Evolutionary conservation across 129 eudicot species (phyloP).

Genomic region (Helichrysum umbraculigerum): DNA sequence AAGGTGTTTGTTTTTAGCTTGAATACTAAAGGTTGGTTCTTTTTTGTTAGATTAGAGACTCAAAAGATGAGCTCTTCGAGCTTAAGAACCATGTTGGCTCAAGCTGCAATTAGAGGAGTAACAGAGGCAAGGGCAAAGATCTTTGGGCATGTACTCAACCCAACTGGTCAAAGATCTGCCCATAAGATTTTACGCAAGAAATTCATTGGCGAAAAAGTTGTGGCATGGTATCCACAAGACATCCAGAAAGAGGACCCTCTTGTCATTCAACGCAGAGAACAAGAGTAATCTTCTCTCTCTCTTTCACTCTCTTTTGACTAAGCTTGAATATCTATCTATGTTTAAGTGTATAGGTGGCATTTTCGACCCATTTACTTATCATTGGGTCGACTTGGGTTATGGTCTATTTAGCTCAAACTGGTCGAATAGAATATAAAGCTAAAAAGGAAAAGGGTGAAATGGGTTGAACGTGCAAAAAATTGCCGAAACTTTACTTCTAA

Average conservation of each 20-base stretch:
- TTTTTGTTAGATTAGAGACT: slow-evolving; percentile 23
- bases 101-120: slow-evolving; percentile 66
- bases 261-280: slow-evolving; percentile 58
- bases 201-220: slow-evolving; percentile 84
- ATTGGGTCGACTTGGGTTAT: neutral
- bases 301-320: neutral
- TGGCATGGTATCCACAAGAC: slow-evolving; percentile 83
- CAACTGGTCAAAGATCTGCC: slow-evolving; percentile 77
- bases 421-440: neutral
- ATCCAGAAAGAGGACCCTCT: slow-evolving; percentile 68
- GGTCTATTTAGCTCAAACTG: neutral
- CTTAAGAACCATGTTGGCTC: slow-evolving; percentile 53
- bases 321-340: neutral
- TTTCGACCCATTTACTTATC: neutral
- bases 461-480: neutral
- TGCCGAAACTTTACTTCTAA: too few relatives aligned
- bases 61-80: slow-evolving; percentile 52
- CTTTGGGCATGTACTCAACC: slow-evolving; percentile 90
- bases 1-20: neutral
- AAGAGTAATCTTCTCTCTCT: slow-evolving; percentile 52
- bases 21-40: slow-evolving; percentile 2
- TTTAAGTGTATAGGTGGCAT: neutral
- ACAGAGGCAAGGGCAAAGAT: slow-evolving; percentile 79
- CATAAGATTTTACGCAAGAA: slow-evolving; percentile 88
- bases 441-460: neutral